Conservation (phyloP, 2,329 filamentous ascomycete genomes). For the Cadophora sp. region DNA sequence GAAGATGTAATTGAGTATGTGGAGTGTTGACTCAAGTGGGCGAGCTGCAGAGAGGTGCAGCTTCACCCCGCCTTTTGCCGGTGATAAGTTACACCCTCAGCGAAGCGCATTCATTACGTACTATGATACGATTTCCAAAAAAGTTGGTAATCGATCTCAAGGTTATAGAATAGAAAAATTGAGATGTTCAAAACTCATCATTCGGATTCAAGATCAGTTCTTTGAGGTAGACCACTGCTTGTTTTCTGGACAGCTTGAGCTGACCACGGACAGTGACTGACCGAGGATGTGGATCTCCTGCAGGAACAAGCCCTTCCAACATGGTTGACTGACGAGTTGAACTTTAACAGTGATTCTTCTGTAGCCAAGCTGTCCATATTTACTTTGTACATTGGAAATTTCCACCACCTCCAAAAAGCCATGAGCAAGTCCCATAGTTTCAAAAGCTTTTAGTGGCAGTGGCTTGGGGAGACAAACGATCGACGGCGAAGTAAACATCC, state of each 20-base stretch:
- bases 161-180: not conserved
- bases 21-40: not conserved
- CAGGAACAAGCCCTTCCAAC: not conserved
- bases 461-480: not conserved
- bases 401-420: not conserved
- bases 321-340: not conserved
- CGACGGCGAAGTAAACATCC: not conserved
- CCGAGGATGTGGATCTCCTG: not conserved
- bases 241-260: not conserved
- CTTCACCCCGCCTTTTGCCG: constrained; percentile 2
- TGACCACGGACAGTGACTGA: not conserved
- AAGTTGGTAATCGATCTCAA: not conserved
- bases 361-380: not conserved
- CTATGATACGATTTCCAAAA: not conserved
- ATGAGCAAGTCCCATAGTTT: not conserved
- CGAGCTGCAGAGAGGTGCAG: not conserved
- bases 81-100: not conserved
- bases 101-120: not conserved
- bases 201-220: not conserved
- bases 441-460: not conserved
- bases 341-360: not conserved
- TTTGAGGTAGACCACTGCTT: not conserved
- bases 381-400: not conserved
- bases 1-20: not conserved
- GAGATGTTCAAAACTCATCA: not conserved